phyloP scores from a whole-genome alignment of 2,329 filamentous ascomycete genomes.

The Epichloe glyceriae region DNA sequence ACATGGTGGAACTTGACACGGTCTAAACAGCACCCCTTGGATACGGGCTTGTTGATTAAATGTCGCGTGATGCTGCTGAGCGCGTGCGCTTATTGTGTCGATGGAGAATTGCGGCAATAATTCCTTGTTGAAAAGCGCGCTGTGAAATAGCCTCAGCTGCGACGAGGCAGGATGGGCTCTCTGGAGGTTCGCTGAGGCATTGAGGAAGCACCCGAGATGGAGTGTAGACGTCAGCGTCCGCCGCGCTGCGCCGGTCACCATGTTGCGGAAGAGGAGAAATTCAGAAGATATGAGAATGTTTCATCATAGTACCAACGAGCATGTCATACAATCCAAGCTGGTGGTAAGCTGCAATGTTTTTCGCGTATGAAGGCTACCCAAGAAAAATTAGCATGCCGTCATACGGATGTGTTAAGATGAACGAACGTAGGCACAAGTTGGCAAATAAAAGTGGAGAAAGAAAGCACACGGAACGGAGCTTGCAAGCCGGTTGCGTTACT shows the following conservation, averaged over 20 bases:
- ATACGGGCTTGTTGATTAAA: not conserved
- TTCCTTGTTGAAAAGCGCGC: not conserved
- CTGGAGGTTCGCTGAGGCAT: slow-evolving; percentile 9
- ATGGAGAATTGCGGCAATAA: not conserved
- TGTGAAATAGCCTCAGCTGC: not conserved
- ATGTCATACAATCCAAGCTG: not conserved
- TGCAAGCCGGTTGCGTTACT: too few species aligned
- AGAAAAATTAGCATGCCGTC: slow-evolving; percentile 1
- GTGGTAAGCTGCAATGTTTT: not conserved
- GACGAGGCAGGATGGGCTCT: slow-evolving; percentile 11
- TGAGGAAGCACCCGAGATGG: slow-evolving; percentile 18
- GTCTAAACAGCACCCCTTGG: not conserved
- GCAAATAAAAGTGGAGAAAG: not conserved
- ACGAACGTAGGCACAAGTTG: not conserved
- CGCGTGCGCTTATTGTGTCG: not conserved
- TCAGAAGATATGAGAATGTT: slow-evolving; percentile 11
- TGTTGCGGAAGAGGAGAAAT: slow-evolving; percentile 19
- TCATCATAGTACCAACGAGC: slow-evolving; percentile 15
- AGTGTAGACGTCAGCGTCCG: slow-evolving; percentile 36
- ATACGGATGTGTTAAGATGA: not conserved
- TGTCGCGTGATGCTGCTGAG: not conserved
- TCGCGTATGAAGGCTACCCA: not conserved
- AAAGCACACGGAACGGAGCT: not conserved
- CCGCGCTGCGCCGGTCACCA: slow-evolving; percentile 37
- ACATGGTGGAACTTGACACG: not conserved